Base-by-base conservation (phyloP, 225 moss, liverwort and hornwort species). In the Ulota crispa region DNA sequence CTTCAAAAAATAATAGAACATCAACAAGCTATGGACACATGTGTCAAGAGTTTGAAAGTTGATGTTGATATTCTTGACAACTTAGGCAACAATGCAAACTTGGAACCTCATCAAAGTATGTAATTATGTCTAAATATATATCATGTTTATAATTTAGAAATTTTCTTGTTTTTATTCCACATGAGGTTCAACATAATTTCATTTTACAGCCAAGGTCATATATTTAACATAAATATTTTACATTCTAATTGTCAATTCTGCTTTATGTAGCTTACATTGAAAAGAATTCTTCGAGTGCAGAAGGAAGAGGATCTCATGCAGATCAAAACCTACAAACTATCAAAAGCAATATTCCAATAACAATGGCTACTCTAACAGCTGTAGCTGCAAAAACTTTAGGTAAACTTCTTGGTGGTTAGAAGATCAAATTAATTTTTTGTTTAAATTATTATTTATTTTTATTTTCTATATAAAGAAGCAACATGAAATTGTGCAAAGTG, bases 1-100 rank as follows among this genome's bases (percentile, higher is more conserved):
- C 78, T 92, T 64, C 93, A 88, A 81, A 89, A 79, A 47, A 85
- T 92, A 12, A 76, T 89, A 16, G 89, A 89, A 72, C 88, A 93
- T 77, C 91, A 89, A 24, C 85, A 89, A 30, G 88, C 92, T 3
- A 89, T 88, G 72, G 89, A 94, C 2, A 81, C 83, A 64, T 85
- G 86, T 18, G 53, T 88, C 7, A 87, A 90, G 39, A 87, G 81
- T 24, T 81, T 91, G 16, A 94, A 89, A 64, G 81, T 86, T 75
- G 89, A 96, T 30, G 82, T 83, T 71, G 87, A 90, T 72, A 62
- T 75, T n/a, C 16, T 57, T 76, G 82, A 91, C 39, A 61, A 82
- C 66, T 8, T 71, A 21, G 88, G 90, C 1, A 87, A 90, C 23
- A 88, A 61, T 10, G 8, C 78, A 72, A 82, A 79, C 32, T 12